Conservation (phyloP, 2,329 filamentous ascomycete species). For the Boeremia exigua region DNA sequence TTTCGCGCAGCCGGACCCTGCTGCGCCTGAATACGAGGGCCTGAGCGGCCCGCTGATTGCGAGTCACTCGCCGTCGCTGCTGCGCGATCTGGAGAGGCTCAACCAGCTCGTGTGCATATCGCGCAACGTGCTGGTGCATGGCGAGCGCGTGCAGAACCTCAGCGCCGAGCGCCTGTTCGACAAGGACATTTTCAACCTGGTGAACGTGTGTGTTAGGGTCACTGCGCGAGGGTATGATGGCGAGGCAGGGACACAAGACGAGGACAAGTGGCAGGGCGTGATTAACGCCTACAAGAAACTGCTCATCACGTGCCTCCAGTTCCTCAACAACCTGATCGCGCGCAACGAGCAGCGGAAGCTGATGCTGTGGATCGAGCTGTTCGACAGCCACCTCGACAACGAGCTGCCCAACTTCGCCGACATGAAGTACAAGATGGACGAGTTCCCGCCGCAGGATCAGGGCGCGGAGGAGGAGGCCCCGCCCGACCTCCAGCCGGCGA, state of each 20-base stretch:
- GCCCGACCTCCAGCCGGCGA: slow-evolving; percentile 23
- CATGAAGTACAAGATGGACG: slow-evolving; percentile 47
- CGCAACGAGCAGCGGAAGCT: slow-evolving; percentile 70
- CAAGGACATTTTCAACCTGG: slow-evolving; percentile 65
- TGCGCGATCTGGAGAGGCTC: slow-evolving; percentile 67
- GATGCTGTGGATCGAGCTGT: slow-evolving; percentile 69
- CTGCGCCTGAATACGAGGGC: slow-evolving; percentile 62
- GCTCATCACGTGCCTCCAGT: slow-evolving; percentile 70
- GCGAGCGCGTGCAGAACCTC: slow-evolving; percentile 67
- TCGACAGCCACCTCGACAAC: slow-evolving; percentile 61
- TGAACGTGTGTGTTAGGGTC: slow-evolving; percentile 69
- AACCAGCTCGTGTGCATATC: slow-evolving; percentile 68
- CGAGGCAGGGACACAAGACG: slow-evolving; percentile 65
- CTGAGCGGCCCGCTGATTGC: slow-evolving; percentile 67
- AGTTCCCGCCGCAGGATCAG: slow-evolving; percentile 32
- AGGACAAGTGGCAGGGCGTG: slow-evolving; percentile 70
- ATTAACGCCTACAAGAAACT: slow-evolving; percentile 71
- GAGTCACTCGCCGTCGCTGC: slow-evolving; percentile 62
- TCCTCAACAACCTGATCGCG: slow-evolving; percentile 70
- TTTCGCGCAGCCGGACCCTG: slow-evolving; percentile 65
- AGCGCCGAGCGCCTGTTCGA: slow-evolving; percentile 66
- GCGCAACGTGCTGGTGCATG: slow-evolving; percentile 66
- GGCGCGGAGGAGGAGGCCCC: slow-evolving; percentile 14
- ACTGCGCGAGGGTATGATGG: slow-evolving; percentile 70
- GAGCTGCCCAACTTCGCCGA: slow-evolving; percentile 46